These are phyloP conservation scores for Kwoniella heveanensis DNA, from an alignment of 768 basidiomycete genomes.

Conservation along the genomic window DNA sequence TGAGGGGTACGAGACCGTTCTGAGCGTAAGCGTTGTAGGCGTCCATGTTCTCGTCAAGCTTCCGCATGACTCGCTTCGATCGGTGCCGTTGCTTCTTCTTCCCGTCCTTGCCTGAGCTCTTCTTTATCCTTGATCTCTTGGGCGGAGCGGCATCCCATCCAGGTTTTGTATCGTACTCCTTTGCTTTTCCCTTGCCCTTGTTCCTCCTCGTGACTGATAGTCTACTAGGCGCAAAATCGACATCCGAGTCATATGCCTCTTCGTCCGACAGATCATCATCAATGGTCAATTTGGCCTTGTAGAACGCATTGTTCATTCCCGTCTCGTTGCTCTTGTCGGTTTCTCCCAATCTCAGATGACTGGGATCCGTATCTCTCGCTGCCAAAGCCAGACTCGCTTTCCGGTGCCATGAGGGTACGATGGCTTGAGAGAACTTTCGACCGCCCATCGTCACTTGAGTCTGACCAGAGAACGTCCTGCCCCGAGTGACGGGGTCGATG, in stretches of 20 bases:
- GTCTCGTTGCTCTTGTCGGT: slow-evolving; percentile 20
- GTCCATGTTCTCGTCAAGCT: slow-evolving; percentile 42
- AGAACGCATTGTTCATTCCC: slow-evolving; percentile 39
- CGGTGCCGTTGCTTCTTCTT: slow-evolving; percentile 32
- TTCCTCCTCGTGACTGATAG: slow-evolving; percentile 16
- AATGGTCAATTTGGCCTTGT: slow-evolving; percentile 29
- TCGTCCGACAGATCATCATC: slow-evolving; percentile 31
- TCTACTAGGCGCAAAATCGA: slow-evolving; percentile 11
- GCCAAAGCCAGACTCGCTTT: slow-evolving; percentile 33
- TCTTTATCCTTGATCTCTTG: slow-evolving; percentile 9
- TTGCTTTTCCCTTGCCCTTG: slow-evolving; percentile 24
- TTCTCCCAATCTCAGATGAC: slow-evolving; percentile 40
- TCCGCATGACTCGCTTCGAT: slow-evolving; percentile 34
- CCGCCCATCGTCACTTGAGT: slow-evolving; percentile 36
- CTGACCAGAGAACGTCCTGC: slow-evolving; percentile 15
- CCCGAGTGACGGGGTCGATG: slow-evolving; percentile 22
- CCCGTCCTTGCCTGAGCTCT: slow-evolving; percentile 12
- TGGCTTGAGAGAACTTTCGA: slow-evolving; percentile 23
- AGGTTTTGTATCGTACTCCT: slow-evolving; percentile 9
- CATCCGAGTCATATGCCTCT: slow-evolving; percentile 17
- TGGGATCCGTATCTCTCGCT: slow-evolving; percentile 29
- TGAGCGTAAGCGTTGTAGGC: slow-evolving; percentile 43
- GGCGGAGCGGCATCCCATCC: slow-evolving; percentile 40
- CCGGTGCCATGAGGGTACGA: slow-evolving; percentile 36
- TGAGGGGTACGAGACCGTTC: slow-evolving; percentile 37